phyloP scores from a whole-genome alignment of 192 early-diverging fungal genomes.

The Blastocladiella britannica region DNA sequence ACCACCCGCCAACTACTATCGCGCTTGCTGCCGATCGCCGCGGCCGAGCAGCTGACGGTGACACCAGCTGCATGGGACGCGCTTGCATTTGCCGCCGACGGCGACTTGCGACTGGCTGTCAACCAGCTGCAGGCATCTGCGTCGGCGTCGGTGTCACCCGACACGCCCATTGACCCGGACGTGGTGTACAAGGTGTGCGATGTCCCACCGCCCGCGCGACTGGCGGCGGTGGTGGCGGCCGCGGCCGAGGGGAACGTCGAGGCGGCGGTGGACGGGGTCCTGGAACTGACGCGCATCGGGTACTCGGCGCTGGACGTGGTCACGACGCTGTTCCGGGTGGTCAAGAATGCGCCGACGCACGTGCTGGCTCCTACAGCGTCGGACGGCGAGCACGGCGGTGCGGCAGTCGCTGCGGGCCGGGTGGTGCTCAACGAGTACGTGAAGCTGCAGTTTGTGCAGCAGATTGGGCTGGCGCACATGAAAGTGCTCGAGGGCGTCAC shows the following conservation, averaged over 20 bases:
- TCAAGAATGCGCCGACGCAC: conserved; percentile 26
- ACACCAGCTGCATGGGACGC: conserved; percentile 78
- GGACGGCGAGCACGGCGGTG: too few relatives aligned
- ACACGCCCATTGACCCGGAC: conserved; percentile 59
- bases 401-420: conserved; percentile 2
- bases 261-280: conserved; percentile 43
- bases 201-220: conserved; percentile 72
- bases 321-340: conserved; percentile 74
- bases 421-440: conserved; percentile 53
- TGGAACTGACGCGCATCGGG: conserved; percentile 57
- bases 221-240: conserved; percentile 49
- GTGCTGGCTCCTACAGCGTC: too few relatives aligned
- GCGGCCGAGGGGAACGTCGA: conserved; percentile 49
- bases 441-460: conserved; percentile 72
- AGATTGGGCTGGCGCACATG: conserved; percentile 87
- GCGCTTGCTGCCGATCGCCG: conserved; percentile 65
- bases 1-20: conserved; percentile 56
- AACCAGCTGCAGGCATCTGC: conserved; percentile 86
- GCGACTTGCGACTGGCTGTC: conserved; percentile 96
- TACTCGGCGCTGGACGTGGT: conserved; percentile 82
- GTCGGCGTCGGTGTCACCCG: conserved; percentile 56
- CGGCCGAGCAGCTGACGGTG: conserved; percentile 62
- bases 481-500: conserved; percentile 70
- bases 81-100: conserved; percentile 85
- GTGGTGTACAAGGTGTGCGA: conserved; percentile 97